Conservation (phyloP, 2,329 filamentous ascomycete genomes). For the Lithohypha guttulata region DNA sequence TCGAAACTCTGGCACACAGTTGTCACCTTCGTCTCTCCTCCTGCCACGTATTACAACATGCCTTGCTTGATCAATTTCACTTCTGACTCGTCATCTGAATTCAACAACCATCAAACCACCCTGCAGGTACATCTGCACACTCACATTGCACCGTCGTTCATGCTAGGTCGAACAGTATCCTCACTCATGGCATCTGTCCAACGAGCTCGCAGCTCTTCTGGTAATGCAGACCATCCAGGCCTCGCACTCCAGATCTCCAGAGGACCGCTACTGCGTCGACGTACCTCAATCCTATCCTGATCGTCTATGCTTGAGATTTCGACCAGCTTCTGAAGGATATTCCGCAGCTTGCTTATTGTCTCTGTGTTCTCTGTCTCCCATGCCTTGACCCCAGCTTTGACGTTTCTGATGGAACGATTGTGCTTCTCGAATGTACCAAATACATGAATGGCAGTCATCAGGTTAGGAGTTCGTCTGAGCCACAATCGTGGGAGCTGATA, state of each 20-base stretch:
- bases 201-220: no score
- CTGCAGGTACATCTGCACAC: no score
- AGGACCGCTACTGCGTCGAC: background rate
- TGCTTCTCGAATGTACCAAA: background rate
- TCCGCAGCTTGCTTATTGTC: background rate
- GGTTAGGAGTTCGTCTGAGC: background rate
- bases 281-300: background rate
- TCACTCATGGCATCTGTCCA: background rate
- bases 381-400: background rate
- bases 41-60: no score
- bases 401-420: background rate
- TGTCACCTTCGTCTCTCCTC: no score
- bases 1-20: no score
- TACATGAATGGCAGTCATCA: background rate
- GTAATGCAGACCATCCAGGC: no score
- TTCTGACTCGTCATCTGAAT: no score
- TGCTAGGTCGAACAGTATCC: no score
- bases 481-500: background rate
- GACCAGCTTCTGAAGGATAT: background rate
- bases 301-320: background rate
- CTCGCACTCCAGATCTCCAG: constrained; percentile 21
- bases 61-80: no score
- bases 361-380: background rate
- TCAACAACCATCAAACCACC: no score
- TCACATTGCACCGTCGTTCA: no score